Evolutionary conservation across 2,329 filamentous ascomycete genomes (phyloP).

Genomic region (Pleochaeta shiraiana): DNA sequence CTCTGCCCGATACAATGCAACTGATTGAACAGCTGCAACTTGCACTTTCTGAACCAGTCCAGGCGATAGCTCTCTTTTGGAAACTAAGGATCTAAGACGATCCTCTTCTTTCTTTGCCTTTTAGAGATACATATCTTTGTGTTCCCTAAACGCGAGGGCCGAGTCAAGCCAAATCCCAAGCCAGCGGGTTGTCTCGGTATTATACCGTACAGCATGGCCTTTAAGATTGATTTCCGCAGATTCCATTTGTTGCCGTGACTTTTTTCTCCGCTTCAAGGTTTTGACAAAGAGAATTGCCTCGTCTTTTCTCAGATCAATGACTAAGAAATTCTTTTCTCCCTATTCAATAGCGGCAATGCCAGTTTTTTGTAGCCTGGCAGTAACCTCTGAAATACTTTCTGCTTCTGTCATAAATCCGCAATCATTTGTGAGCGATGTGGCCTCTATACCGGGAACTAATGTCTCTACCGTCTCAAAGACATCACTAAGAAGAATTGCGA

Average conservation of each 20-base stretch:
- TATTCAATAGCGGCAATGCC: not conserved
- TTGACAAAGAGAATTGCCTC: not conserved
- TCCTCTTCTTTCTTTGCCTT: not conserved
- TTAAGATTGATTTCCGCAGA: not conserved
- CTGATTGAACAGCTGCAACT: not conserved
- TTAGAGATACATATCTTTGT: not conserved
- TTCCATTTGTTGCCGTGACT: conserved; percentile 1
- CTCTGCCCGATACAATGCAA: too few species aligned
- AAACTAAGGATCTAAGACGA: not conserved
- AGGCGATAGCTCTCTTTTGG: not conserved
- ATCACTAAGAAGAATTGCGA: not conserved
- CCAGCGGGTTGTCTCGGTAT: not conserved
- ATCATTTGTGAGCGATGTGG: not conserved
- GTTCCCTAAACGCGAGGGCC: not conserved
- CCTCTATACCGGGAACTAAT: not conserved
- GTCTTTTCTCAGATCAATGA: not conserved
- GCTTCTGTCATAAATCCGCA: not conserved
- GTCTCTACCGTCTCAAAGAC: not conserved
- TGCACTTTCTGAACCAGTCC: not conserved
- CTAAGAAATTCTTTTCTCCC: not conserved
- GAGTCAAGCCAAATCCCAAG: not conserved
- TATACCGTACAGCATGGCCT: not conserved
- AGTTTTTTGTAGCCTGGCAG: not conserved
- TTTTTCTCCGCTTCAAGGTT: not conserved
- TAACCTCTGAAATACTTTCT: not conserved